phyloP scores from a whole-genome alignment of 2,329 filamentous ascomycete species.

The Clarireedia hainanense region DNA sequence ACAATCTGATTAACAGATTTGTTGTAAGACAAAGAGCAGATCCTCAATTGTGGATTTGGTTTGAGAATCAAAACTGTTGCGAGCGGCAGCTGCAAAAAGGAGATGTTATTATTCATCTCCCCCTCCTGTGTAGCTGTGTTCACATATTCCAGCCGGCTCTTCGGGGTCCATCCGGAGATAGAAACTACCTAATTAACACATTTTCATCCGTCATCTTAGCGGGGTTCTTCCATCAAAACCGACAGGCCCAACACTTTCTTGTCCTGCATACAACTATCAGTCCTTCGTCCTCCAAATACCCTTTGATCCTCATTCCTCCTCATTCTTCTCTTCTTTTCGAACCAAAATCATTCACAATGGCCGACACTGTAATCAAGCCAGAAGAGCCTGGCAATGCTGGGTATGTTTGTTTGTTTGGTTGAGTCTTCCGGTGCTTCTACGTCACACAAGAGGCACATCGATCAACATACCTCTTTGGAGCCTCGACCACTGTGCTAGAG shows the following conservation, averaged over 20 bases:
- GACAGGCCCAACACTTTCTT: neutral
- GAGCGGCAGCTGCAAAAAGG: neutral
- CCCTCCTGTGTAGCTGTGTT: too few species aligned
- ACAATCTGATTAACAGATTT: neutral
- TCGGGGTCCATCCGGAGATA: constrained; percentile 6
- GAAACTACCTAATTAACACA: neutral
- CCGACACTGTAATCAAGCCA: constrained; percentile 41
- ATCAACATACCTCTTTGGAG: constrained; percentile 12
- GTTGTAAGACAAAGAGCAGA: neutral
- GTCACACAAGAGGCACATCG: constrained; percentile 17
- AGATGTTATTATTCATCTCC: too few species aligned
- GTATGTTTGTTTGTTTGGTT: constrained; percentile 33
- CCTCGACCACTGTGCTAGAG: constrained; percentile 2
- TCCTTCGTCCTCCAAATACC: neutral
- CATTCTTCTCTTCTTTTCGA: neutral
- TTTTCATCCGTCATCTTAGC: neutral
- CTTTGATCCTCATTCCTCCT: neutral
- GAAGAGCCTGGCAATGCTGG: constrained; percentile 42
- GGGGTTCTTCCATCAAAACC: neutral
- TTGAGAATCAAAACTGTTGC: neutral
- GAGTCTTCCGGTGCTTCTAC: constrained; percentile 18
- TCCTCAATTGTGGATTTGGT: neutral
- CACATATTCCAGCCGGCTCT: too few species aligned
- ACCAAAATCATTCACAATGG: constrained; percentile 30
- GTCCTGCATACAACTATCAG: neutral